Conservation (phyloP, 352 stramenopile genomes). For the Phytopythium boreale region DNA sequence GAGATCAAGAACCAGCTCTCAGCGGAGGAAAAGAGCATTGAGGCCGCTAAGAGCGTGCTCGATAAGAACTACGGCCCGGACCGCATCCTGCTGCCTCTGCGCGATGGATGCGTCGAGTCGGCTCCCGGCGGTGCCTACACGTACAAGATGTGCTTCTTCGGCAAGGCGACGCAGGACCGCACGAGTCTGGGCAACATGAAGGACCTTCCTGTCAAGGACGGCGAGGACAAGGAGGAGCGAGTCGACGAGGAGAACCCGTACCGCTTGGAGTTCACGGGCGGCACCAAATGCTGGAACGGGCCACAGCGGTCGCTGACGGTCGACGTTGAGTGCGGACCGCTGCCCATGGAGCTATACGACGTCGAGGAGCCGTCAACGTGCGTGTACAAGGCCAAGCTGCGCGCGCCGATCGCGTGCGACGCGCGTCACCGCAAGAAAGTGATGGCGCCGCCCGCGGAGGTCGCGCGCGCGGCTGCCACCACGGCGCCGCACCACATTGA, state of each 20-base stretch:
- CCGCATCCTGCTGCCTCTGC: constrained; percentile 59
- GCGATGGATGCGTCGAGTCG: constrained; percentile 68
- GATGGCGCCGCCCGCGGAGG: constrained; percentile 24
- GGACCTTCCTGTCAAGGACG: constrained; percentile 16
- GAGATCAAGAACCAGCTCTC: constrained; percentile 38
- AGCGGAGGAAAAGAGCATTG: constrained; percentile 29
- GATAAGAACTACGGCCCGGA: constrained; percentile 62
- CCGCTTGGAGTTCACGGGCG: constrained; percentile 54
- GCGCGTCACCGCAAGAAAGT: constrained; percentile 30
- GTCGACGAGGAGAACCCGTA: background rate
- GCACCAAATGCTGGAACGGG: constrained; percentile 87
- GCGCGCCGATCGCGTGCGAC: constrained; percentile 72
- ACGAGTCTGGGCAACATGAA: constrained; percentile 77
- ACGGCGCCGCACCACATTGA: constrained; percentile 56
- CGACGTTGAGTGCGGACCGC: constrained; percentile 60
- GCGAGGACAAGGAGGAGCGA: constrained; percentile 12
- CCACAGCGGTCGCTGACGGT: constrained; percentile 78
- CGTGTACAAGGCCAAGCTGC: constrained; percentile 81
- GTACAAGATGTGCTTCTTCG: constrained; percentile 88
- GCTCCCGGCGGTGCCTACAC: constrained; percentile 68
- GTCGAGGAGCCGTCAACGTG: constrained; percentile 86
- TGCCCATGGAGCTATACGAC: constrained; percentile 57
- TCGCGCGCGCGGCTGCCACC: constrained; percentile 10
- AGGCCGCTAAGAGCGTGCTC: constrained; percentile 30
- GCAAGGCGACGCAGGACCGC: constrained; percentile 72